phyloP scores from a whole-genome alignment of 2,329 filamentous ascomycete genomes.

The Aspergillus flavus region DNA sequence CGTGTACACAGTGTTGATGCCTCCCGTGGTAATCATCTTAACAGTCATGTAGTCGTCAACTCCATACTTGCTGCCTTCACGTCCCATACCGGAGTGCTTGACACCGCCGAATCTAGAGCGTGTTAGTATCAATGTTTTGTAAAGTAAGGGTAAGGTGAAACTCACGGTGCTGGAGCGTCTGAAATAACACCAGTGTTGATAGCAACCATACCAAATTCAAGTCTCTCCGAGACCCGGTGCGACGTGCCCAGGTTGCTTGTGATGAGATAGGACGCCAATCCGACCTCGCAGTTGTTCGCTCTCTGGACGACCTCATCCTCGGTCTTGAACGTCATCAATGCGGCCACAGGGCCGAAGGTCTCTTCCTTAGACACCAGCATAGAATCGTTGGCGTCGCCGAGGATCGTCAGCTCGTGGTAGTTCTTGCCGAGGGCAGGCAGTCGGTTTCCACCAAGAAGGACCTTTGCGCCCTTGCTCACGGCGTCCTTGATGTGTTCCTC shows the following conservation, averaged over 20 bases:
- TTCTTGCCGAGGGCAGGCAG: conserved; percentile 73
- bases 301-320: conserved; percentile 81
- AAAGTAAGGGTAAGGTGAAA: neutral
- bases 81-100: conserved; percentile 76
- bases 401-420: conserved; percentile 85
- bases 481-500: conserved; percentile 74
- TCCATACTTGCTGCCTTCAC: conserved; percentile 74
- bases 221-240: conserved; percentile 59
- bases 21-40: conserved; percentile 53
- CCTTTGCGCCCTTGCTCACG: conserved; percentile 69
- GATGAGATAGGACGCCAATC: conserved; percentile 58
- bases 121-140: neutral
- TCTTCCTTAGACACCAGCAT: conserved; percentile 84
- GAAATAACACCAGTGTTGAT: conserved; percentile 69
- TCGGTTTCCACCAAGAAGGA: conserved; percentile 72
- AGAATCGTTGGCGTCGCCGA: conserved; percentile 76
- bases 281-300: conserved; percentile 66
- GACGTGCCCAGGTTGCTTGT: conserved; percentile 58
- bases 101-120: conserved; percentile 69
- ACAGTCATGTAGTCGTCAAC: conserved; percentile 72
- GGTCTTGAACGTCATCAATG: conserved; percentile 78
- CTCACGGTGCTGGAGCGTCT: conserved; percentile 33
- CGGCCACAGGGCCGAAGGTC: conserved; percentile 90
- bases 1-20: conserved; percentile 12
- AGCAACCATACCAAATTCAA: conserved; percentile 49